These are phyloP conservation scores for Scolecobasidium constrictum DNA, from an alignment of 2,329 filamentous ascomycete genomes.

Conservation along the genomic window DNA sequence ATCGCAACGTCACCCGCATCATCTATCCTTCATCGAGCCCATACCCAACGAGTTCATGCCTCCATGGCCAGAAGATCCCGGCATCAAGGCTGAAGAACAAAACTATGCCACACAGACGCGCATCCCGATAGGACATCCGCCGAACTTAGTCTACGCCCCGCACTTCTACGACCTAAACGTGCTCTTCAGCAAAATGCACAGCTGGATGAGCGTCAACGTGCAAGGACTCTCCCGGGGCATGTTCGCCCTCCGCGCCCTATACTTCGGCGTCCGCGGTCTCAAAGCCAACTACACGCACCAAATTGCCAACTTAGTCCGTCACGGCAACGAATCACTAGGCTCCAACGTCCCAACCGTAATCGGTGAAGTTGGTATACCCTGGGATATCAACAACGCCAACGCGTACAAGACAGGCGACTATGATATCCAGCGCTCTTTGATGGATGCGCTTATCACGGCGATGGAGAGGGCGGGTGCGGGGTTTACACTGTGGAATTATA, in stretches of 20 bases:
- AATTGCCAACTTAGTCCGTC: not conserved
- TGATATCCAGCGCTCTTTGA: conserved; percentile 77
- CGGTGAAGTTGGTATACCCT: conserved; percentile 94
- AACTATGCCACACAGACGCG: not conserved
- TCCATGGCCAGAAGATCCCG: not conserved
- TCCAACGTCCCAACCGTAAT: conserved; percentile 60
- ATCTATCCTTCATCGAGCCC: not conserved
- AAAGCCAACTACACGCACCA: not conserved
- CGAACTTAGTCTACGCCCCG: not conserved
- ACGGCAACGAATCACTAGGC: not conserved
- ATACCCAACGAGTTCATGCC: not conserved
- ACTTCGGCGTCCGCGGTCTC: not conserved
- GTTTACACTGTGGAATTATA: conserved; percentile 84
- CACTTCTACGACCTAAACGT: not conserved
- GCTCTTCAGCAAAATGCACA: not conserved
- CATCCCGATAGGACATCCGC: not conserved
- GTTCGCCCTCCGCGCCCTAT: not conserved
- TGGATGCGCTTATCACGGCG: conserved; percentile 93
- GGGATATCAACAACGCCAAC: conserved; percentile 95
- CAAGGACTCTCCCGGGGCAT: not conserved
- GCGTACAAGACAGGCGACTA: conserved; percentile 96
- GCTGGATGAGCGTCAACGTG: not conserved
- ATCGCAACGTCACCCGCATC: not conserved
- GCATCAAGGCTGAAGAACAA: not conserved
- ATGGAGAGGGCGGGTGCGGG: conserved; percentile 78